These are phyloP conservation scores for Trypanosomatidae sp. DNA, from an alignment of 208 protist genomes.

Conservation along the genomic window DNA sequence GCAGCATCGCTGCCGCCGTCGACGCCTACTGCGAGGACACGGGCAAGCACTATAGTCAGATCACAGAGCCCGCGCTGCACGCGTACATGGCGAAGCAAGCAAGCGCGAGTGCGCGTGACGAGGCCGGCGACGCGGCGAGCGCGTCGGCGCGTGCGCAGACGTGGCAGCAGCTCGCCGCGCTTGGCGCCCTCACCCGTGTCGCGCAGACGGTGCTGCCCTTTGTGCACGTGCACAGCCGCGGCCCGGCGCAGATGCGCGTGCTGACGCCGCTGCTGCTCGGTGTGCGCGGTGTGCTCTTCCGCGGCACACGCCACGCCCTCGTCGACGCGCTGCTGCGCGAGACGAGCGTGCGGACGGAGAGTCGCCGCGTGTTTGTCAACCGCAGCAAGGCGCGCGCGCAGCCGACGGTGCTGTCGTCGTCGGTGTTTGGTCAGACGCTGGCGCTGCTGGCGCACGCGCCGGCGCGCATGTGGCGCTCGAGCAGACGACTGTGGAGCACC, in stretches of 20 bases:
- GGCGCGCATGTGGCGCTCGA: conserved; percentile 75
- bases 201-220: conserved; percentile 61
- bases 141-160: conserved; percentile 13
- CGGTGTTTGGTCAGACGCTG: conserved; percentile 87
- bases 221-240: conserved; percentile 38
- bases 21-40: conserved; percentile 5
- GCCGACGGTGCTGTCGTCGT: conserved; percentile 19
- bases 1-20: background rate
- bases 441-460: conserved; percentile 39
- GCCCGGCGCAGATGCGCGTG: conserved; percentile 16
- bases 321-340: conserved; percentile 53
- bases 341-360: conserved; percentile 60
- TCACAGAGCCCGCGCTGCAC: no score
- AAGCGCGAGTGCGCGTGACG: no score
- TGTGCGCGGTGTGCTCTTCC: conserved; percentile 52
- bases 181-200: conserved; percentile 64
- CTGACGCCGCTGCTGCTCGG: conserved; percentile 50
- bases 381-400: conserved; percentile 35
- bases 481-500: conserved; percentile 79
- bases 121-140: conserved; percentile 1
- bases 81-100: no score
- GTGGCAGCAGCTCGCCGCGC: conserved; percentile 37
- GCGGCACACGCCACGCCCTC: conserved; percentile 37
- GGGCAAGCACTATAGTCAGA: no score
- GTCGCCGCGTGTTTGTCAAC: conserved; percentile 80